Evolutionary conservation across 2,329 filamentous ascomycete genomes (phyloP).

Genomic region (Paraphoma sp.): DNA sequence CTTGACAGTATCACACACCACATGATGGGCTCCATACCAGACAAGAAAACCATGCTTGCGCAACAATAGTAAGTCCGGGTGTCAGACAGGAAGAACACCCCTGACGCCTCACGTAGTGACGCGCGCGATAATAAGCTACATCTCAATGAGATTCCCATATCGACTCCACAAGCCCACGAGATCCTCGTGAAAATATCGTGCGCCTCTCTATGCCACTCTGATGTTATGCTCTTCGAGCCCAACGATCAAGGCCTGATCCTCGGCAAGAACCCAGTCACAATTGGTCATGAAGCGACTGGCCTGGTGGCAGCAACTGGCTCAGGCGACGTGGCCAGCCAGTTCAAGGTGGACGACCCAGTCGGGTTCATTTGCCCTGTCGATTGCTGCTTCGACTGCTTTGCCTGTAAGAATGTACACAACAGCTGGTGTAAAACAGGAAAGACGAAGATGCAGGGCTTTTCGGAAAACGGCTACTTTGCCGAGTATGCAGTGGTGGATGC

Average conservation of each 20-base stretch:
- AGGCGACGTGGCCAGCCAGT: constrained; percentile 29
- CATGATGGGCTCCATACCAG: constrained; percentile 21
- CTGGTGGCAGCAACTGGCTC: constrained; percentile 33
- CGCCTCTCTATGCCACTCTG: constrained; percentile 51
- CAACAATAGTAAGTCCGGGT: constrained; percentile 29
- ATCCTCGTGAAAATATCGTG: constrained; percentile 48
- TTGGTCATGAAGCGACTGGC: constrained; percentile 43
- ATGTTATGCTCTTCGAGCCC: constrained; percentile 47
- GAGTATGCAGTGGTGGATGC: constrained; percentile 42
- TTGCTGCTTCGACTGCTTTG: constrained; percentile 41
- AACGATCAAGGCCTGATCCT: constrained; percentile 43
- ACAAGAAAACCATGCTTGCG: constrained; percentile 33
- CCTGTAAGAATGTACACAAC: constrained; percentile 39
- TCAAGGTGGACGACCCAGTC: constrained; percentile 40
- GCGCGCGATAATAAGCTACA: constrained; percentile 44
- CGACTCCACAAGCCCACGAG: constrained; percentile 51
- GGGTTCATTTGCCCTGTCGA: constrained; percentile 42
- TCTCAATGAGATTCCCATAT: constrained; percentile 55
- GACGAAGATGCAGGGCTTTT: constrained; percentile 40
- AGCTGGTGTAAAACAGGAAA: constrained; percentile 36
- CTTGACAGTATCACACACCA: background rate
- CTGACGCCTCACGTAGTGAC: constrained; percentile 13
- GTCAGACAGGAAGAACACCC: background rate
- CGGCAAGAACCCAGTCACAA: constrained; percentile 39
- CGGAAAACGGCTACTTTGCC: constrained; percentile 36